Evolutionary conservation across 805 yeast genomes (phyloP), one percentile per base, ranked within the genome.

Genomic region (Kregervanrija fluxuum): DNA sequence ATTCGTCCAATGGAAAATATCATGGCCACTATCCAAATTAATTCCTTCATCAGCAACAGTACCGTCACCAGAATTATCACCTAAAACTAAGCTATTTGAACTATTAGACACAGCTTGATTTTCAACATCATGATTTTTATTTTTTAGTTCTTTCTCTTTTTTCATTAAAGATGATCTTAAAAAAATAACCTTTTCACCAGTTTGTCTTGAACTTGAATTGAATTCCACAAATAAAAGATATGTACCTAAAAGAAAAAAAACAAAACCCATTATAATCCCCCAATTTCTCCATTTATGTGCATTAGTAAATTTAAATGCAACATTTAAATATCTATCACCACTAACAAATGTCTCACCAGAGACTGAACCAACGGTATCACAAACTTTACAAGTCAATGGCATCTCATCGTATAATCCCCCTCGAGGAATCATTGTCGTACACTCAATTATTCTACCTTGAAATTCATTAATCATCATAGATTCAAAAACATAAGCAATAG

Each of bases 201-300:
- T 77, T 59, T 76, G 82, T 64, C 70, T 69, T 9, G 82, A 75
- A 52, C 79, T 77, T 55, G 70, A 72, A 53, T 76, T 75, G 48
- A 53, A 67, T 57, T 82, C 88, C 41, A 77, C 68, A 48, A 76
- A 65, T 3, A 65, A 35, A 47, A 82, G 58, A 57, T 81, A 80
- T 12, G 74, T 67, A 42, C 50, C 52, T 43, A 80, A 66, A 62
- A 82, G 79, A 59, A 78, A 70, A 34, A 79, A 46, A 16, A 62
- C 61, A 57, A 70, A 83, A 1, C 70, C 85, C 46, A 79, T 41
- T 30, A 70, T 57, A 50, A 84, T 80, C 55, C 88, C 95, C 49
- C 79, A 71, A 59, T 85, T 82, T 65, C 93, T 75, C 95, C 95
- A 86, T 38, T 74, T 73, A 60, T 85, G 84, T n/a, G 61, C 49